Conservation (phyloP, 2,329 filamentous ascomycete species). For the Microdochium bolleyi region DNA sequence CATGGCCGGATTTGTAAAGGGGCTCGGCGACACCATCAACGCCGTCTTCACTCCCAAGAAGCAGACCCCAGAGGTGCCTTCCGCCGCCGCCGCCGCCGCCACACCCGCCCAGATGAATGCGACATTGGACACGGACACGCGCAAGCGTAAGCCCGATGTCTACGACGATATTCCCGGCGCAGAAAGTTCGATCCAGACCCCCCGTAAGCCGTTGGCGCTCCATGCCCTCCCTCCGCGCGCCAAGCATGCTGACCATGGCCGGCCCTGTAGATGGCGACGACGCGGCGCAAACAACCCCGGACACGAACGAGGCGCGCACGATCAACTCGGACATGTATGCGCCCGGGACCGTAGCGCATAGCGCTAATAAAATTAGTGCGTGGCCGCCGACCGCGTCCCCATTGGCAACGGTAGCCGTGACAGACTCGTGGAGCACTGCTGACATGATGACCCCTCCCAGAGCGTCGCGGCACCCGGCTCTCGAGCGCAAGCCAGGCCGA, state of each 20-base stretch:
- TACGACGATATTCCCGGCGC: slow-evolving; percentile 14
- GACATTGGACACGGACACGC: background rate
- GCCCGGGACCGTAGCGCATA: background rate
- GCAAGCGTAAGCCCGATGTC: slow-evolving; percentile 16
- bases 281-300: background rate
- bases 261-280: background rate
- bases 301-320: background rate
- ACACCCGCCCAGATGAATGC: background rate
- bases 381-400: background rate
- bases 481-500: slow-evolving; percentile 6
- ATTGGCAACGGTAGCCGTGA: background rate
- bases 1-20: background rate
- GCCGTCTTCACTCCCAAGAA: background rate
- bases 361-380: background rate
- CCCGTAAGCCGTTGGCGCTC: background rate
- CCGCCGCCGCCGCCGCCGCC: no score
- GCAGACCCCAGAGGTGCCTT: background rate
- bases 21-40: background rate
- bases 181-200: slow-evolving; percentile 6
- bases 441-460: slow-evolving; percentile 6
- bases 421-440: background rate
- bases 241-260: background rate
- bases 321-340: background rate
- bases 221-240: background rate
- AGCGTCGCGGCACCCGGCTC: slow-evolving; percentile 12